Evolutionary conservation across 2,329 filamentous ascomycete genomes (phyloP), one percentile per base, ranked within the genome.

Genomic region (Metarhizium humberi): DNA sequence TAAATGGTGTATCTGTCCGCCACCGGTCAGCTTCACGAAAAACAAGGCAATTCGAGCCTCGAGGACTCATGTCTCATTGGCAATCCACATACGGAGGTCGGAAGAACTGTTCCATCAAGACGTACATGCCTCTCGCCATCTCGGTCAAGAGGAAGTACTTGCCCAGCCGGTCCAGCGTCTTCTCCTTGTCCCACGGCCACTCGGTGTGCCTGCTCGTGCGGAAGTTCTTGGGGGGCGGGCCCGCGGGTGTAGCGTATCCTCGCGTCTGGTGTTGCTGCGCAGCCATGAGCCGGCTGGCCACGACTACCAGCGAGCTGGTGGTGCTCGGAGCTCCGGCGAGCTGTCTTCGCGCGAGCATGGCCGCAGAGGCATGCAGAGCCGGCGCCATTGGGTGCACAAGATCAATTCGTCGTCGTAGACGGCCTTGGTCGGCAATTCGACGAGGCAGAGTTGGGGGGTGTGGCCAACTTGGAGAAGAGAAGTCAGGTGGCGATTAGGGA

Each of bases 81-180:
- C 13, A 32, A 8, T 34, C 7, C 50, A 91, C 91, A 81, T 81
- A 97, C 88, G 94, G 92, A 75, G 92, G 90, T 73, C 94, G 81
- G 80, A 99, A 97, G 82, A 88, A 99, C 78, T 99, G 92, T 82
- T 99, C 94, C 69, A 99, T 71, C 73, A 94, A 84, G 63, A 99
- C 86, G 70, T 96, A 99, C 94, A 99, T 97, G 73, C 94, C 94
- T 69, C 94, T 85, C 71, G 90, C 81, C 87, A 97, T 94, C 80
- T 99, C 94, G 54, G 88, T 86, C 79, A 97, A 77, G 70, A 99
- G 81, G 76, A 99, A 99, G 79, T 91, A 97, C 71, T 92, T 94
- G 64, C 89, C 91, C 60, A 90, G 80, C 71, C 86, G 87, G 75
- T 96, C 90, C 63, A 95, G 75, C 40, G 87, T 82, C 61, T 80